These are phyloP conservation scores for Lophiotrema nucula DNA, from an alignment of 495 filamentous ascomycete genomes.

Conservation along the genomic window DNA sequence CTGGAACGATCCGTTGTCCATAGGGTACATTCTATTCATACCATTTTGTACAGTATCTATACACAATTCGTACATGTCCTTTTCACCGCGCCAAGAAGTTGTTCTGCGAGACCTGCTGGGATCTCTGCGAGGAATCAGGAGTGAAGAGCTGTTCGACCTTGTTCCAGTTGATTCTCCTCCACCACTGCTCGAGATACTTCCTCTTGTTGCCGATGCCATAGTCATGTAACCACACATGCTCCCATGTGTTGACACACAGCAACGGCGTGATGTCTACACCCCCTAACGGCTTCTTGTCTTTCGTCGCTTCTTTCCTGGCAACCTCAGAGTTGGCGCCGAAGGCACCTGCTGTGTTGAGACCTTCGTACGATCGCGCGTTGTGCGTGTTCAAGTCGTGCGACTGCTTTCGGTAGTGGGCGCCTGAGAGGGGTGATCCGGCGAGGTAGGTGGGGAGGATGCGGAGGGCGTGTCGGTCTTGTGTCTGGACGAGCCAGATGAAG, in stretches of 20 bases:
- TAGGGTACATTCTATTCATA: too few species aligned
- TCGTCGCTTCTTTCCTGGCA: slow-evolving; percentile 49
- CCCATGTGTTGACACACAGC: slow-evolving; percentile 92
- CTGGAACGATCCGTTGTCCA: too few species aligned
- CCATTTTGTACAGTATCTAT: too few species aligned
- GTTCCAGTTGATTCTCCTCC: slow-evolving; percentile 82
- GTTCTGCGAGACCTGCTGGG: too few species aligned
- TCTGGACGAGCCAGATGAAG: slow-evolving; percentile 85
- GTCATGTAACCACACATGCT: slow-evolving; percentile 87
- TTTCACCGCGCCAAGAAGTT: too few species aligned
- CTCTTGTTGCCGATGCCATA: slow-evolving; percentile 80
- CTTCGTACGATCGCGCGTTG: slow-evolving; percentile 24
- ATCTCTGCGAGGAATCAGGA: too few species aligned
- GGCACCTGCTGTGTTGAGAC: slow-evolving; percentile 46
- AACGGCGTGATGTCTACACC: slow-evolving; percentile 71
- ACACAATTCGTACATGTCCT: too few species aligned
- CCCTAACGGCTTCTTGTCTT: slow-evolving; percentile 42
- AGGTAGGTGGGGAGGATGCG: slow-evolving; percentile 86
- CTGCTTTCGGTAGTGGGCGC: slow-evolving; percentile 79
- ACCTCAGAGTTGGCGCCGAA: slow-evolving; percentile 41
- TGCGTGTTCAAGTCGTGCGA: slow-evolving; percentile 75
- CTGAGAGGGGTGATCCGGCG: slow-evolving; percentile 83
- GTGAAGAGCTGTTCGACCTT: slow-evolving; percentile 56
- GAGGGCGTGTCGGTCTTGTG: slow-evolving; percentile 44
- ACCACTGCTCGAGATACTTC: slow-evolving; percentile 75